Percentiles rank a stretch among this genome's conserved stretches.
Evolutionary conservation across 352 stramenopile genomes (phyloP).

Genomic region (Phytophthora vignae): DNA sequence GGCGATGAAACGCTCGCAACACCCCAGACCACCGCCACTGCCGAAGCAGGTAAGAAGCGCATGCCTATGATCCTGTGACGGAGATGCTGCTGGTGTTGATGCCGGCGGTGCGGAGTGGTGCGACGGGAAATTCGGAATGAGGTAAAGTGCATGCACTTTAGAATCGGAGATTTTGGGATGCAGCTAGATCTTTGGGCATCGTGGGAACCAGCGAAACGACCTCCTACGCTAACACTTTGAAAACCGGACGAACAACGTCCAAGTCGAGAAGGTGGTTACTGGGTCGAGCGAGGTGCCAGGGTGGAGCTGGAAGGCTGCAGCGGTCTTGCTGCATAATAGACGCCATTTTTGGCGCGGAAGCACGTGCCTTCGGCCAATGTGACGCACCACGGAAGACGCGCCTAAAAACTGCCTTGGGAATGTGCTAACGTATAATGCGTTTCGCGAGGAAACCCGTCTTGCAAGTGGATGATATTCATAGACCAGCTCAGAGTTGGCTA

Average conservation of each 20-base stretch:
- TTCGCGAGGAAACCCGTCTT: background rate
- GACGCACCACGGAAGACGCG: background rate
- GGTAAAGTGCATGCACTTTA: background rate
- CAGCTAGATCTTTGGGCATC: background rate
- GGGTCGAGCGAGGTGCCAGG: background rate
- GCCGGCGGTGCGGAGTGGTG: background rate
- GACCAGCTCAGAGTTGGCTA: background rate
- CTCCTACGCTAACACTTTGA: background rate
- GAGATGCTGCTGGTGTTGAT: background rate
- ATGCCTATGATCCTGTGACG: constrained; percentile 10
- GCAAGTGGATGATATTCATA: background rate
- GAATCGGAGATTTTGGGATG: background rate
- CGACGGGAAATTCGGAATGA: constrained; percentile 9
- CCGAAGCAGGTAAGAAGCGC: constrained; percentile 49
- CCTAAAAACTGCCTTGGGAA: background rate
- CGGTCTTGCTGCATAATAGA: background rate
- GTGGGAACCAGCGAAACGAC: constrained; percentile 3
- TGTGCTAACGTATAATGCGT: background rate
- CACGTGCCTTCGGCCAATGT: background rate
- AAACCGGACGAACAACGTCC: background rate
- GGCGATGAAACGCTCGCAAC: constrained; percentile 11
- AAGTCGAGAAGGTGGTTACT: constrained; percentile 4
- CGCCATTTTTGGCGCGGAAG: background rate
- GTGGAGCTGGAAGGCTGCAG: background rate
- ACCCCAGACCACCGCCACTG: constrained; percentile 18